Percentiles rank a stretch among this genome's conserved stretches.
phyloP scores from a whole-genome alignment of 2,329 filamentous ascomycete genomes.

The Juglanconis oblonga region DNA sequence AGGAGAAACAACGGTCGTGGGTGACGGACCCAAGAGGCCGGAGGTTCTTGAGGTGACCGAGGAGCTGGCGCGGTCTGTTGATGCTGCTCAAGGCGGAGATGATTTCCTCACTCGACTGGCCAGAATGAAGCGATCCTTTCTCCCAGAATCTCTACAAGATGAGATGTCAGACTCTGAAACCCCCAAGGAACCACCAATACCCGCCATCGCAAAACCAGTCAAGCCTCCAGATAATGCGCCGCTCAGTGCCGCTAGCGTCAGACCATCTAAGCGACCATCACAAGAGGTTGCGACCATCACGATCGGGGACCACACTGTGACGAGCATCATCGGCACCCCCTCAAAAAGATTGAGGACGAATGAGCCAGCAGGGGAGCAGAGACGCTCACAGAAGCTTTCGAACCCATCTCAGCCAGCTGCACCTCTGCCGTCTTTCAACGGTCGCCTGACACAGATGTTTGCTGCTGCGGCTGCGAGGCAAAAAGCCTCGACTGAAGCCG shows the following conservation, averaged over 20 bases:
- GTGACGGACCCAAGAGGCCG: constrained; percentile 2
- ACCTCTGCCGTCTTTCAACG: constrained; percentile 41
- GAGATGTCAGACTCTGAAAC: constrained; percentile 13
- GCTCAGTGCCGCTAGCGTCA: constrained; percentile 20
- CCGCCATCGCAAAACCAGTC: constrained; percentile 31
- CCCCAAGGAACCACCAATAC: constrained; percentile 29
- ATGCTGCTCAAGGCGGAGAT: not conserved
- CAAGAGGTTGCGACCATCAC: constrained; percentile 71
- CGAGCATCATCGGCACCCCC: constrained; percentile 61
- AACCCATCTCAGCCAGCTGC: constrained; percentile 21
- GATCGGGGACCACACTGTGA: constrained; percentile 65
- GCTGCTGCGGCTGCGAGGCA: constrained; percentile 32
- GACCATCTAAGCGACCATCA: constrained; percentile 52
- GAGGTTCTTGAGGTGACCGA: not conserved
- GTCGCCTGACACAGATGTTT: constrained; percentile 43
- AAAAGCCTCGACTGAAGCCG: constrained; percentile 14
- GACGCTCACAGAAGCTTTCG: constrained; percentile 33
- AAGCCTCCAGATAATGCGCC: constrained; percentile 25
- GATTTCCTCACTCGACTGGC: constrained; percentile 7
- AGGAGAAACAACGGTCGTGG: not conserved
- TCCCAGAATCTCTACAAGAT: constrained; percentile 15
- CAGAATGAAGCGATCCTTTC: constrained; percentile 13
- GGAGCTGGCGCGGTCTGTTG: not conserved
- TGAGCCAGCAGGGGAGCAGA: constrained; percentile 29
- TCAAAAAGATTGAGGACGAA: constrained; percentile 44